These are phyloP conservation scores for Xylariales sp. DNA, from an alignment of 2,329 filamentous ascomycete genomes.

Conservation along the genomic window DNA sequence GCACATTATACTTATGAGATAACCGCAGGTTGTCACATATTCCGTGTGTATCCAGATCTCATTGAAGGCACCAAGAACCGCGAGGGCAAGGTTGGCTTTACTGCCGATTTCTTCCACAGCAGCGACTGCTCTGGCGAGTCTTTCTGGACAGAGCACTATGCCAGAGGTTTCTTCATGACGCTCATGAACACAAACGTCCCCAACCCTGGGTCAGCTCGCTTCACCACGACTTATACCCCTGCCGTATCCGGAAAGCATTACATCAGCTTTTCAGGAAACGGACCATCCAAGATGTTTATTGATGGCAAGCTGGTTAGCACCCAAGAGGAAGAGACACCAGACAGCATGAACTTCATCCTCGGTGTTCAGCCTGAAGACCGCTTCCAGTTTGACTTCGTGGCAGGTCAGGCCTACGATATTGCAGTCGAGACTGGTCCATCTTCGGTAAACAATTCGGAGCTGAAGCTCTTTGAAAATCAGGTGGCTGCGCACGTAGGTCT, in stretches of 20 bases:
- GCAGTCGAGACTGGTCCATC: constrained; percentile 1
- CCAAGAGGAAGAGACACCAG: background rate
- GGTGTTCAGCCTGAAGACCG: constrained; percentile 4
- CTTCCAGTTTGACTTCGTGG: background rate
- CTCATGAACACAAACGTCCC: background rate
- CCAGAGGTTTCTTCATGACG: background rate
- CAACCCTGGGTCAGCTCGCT: constrained; percentile 1
- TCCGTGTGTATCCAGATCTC: background rate
- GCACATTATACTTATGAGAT: background rate
- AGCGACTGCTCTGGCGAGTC: background rate
- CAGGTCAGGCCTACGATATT: background rate
- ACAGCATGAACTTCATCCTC: constrained; percentile 1
- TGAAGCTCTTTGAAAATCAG: background rate
- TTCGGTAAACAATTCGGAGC: constrained; percentile 3
- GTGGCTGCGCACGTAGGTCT: background rate
- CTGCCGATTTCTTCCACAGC: background rate
- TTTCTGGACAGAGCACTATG: constrained; percentile 1
- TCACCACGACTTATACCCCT: constrained; percentile 1
- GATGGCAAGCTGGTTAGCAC: background rate
- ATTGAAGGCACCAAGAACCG: background rate
- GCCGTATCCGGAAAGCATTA: constrained; percentile 1
- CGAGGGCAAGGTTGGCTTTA: constrained; percentile 1
- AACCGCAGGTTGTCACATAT: constrained; percentile 1
- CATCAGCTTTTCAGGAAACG: constrained; percentile 3
- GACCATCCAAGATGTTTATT: constrained; percentile 4